A percentile compares a stretch with the other conserved stretches of the same genome.
phyloP scores from a whole-genome alignment of 352 stramenopile genomes.

The Globisporangium yorkense region DNA sequence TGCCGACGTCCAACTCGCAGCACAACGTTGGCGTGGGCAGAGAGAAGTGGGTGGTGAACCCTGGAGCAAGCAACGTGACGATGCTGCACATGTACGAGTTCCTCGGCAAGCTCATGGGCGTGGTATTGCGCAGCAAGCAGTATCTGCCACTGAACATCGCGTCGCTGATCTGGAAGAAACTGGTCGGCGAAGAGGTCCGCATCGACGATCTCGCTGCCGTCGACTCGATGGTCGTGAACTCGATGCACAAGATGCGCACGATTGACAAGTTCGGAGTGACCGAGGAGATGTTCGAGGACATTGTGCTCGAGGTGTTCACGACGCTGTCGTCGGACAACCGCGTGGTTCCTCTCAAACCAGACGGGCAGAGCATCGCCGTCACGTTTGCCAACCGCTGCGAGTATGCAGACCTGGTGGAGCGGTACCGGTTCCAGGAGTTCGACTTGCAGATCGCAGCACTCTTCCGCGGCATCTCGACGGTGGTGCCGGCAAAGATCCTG shows the following conservation, averaged over 20 bases:
- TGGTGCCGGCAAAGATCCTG: conserved; percentile 67
- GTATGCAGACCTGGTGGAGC: conserved; percentile 77
- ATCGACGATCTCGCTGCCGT: conserved; percentile 80
- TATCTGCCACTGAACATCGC: conserved; percentile 87
- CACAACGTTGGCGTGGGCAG: conserved; percentile 84
- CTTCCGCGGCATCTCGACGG: conserved; percentile 61
- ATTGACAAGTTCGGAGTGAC: conserved; percentile 76
- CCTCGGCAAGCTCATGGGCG: conserved; percentile 90
- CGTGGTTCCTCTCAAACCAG: conserved; percentile 61
- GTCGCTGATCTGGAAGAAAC: conserved; percentile 85
- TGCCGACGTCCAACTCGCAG: conserved; percentile 84
- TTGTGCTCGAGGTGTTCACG: conserved; percentile 90
- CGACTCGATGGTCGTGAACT: conserved; percentile 87
- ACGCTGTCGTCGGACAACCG: conserved; percentile 82
- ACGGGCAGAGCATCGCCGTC: conserved; percentile 57
- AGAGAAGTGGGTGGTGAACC: conserved; percentile 90
- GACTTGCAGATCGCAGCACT: conserved; percentile 41
- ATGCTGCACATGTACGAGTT: conserved; percentile 87
- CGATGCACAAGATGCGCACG: conserved; percentile 77
- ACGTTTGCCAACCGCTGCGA: conserved; percentile 76
- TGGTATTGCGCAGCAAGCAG: conserved; percentile 80
- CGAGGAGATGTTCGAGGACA: conserved; percentile 86
- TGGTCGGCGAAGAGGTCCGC: conserved; percentile 66
- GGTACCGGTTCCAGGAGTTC: conserved; percentile 76
- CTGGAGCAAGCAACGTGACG: conserved; percentile 39